Evolutionary conservation across 495 filamentous ascomycete genomes (phyloP), one percentile per base, ranked within the genome.

Genomic region (Alectoria sarmentosa): DNA sequence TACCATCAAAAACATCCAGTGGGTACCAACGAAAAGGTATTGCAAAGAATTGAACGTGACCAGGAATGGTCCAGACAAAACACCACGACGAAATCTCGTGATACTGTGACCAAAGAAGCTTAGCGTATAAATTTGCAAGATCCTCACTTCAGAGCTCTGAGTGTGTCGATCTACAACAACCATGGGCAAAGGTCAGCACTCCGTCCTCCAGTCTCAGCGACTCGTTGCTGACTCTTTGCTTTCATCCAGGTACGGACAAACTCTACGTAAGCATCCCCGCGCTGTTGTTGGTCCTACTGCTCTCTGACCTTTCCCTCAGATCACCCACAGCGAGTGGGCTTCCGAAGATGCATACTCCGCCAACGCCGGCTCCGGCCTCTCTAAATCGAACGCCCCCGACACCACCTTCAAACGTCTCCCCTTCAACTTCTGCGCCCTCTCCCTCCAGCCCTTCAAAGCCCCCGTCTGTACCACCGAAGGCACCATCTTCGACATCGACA

Each of bases 371-470:
- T 83, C 89, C 44, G 88, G 86, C 64, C 86, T 88, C 21, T 68
- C 74, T 28, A 79, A 73, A 54, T 68, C 78, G 9, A 82, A 81
- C 41, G 80, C 70, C 23, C 78, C 74, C 42, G 82, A 84, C 58
- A 82, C 82, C 26, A 80, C 82, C 38, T 99, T 98, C 80, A 88
- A 88, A 72, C 89, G 91, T 32, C 83, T 98, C 5, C 94, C 94
- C 44, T 98, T 96, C 84, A 97, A 96, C 81, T 98, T 93, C 79
- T 98, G 94, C 83, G 91, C 94, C 66, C 86, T 96, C 44, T 93
- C 89, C 34, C 86, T 98, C 23, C 94, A 98, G 72, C 94, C 94
- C 2, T 96, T 91, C 77, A 80, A 85, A 73, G 88, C 90, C 65
- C 91, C 91, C 0, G 91, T 95, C 54, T 95, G 91, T 76, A 94